Base-by-base conservation (phyloP, 352 stramenopile genomes). In the Pythium apleroticum region DNA sequence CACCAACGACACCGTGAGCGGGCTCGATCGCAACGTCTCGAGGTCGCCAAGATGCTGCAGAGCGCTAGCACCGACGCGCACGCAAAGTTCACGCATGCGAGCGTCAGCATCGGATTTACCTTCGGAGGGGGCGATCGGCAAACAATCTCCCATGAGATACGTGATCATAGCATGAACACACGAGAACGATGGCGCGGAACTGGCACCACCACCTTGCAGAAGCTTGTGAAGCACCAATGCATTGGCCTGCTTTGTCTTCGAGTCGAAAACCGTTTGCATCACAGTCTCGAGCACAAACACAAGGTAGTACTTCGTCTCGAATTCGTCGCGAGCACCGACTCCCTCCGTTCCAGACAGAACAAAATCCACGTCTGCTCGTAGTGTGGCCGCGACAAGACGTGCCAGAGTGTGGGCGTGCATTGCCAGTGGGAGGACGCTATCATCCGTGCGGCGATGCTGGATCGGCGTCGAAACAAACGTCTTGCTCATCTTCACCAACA, bases 271-370 rank as follows among this genome's bases (percentile, higher is more conserved):
- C 5, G 91, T 74, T 39, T 76, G 69, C 35, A 86, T 81, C 11
- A 92, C 80, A 8, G 87, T 94, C 59, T 96, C 87, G 33, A 96
- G 66, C 4, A 94, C 66, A 24, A 91, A 96, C 14, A 80, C 78
- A 3, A 93, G 60, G 45, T 90, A 92, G 57, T 90, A 94, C 59
- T 91, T 82, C 61, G 78, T 81, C 5, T 84, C 82, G 28, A 91
- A 91, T 3, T 60, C 63, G 28, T 88, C 72, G 9, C 82, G 11
- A 17, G 15, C 48, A 43, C 25, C 20, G 7, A n/a, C 19, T 4
- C 12, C 37, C 25, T 31, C 24, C 19, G 57, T 46, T 28, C 70
- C 62, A 7, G 73, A 73, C 9, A 89, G 48, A 14, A 86, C 75
- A 54, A 86, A 88, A 6, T 84, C 59, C 14, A 93, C 53, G 55